These are phyloP conservation scores for Arthrobotrys musiformis DNA, from an alignment of 2,329 filamentous ascomycete species.

Conservation along the genomic window DNA sequence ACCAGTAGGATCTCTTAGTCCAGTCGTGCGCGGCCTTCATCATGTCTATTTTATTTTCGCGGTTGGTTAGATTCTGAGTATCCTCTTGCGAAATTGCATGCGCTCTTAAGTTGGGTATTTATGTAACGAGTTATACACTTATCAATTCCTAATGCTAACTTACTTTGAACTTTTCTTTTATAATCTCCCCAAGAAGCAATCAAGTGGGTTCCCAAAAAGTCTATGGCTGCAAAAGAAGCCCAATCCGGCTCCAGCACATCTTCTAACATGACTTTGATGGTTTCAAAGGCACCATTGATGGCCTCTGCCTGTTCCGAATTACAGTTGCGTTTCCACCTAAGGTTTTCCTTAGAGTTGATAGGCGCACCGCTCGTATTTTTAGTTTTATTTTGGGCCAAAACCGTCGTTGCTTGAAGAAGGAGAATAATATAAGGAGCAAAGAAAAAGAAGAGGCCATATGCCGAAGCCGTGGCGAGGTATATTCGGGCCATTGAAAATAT, in stretches of 20 bases:
- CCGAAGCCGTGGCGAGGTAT: not conserved
- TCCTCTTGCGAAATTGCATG: too few species aligned
- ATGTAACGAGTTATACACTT: too few species aligned
- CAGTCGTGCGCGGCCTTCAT: constrained; percentile 3
- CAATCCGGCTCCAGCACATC: not conserved
- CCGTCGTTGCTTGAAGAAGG: not conserved
- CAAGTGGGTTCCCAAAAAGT: constrained; percentile 20
- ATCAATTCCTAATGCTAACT: too few species aligned
- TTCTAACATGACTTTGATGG: not conserved
- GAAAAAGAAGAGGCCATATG: not conserved
- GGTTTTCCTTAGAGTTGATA: not conserved
- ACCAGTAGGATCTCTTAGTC: constrained; percentile 7
- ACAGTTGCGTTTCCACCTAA: constrained; percentile 5
- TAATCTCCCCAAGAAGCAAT: not conserved
- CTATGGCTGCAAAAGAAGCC: constrained; percentile 5
- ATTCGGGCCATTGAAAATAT: too few species aligned
- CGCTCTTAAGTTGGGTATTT: too few species aligned
- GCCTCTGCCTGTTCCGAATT: not conserved
- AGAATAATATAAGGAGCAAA: not conserved
- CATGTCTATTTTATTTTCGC: not conserved
- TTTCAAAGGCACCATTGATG: not conserved
- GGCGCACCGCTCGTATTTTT: not conserved
- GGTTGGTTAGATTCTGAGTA: too few species aligned
- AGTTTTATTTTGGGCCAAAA: not conserved
- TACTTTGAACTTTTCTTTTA: not conserved